Evolutionary conservation across 768 basidiomycete genomes (phyloP), one percentile per base, ranked within the genome.

Genomic region (Lactarius tabidus): DNA sequence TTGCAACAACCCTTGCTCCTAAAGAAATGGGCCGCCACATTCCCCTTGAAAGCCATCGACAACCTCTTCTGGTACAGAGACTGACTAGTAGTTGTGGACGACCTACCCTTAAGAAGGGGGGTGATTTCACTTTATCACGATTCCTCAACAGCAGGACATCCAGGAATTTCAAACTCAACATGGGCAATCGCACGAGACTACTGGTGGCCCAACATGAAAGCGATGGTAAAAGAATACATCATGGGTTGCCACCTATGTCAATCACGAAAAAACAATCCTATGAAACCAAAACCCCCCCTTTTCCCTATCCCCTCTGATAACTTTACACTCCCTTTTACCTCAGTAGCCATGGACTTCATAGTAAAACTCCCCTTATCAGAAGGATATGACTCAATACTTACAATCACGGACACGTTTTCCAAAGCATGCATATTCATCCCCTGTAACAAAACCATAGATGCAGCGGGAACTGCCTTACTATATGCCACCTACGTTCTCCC

Each of bases 11-110:
- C 18, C 1, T 1, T 43, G 1, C 18, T 43, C 1, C 0, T 8
- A 3, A 20, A 20, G 1, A 20, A 20, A 0, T 43, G 41, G 41
- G 1, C 41, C 0, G 6, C 15, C 1, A 43, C 20, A 0, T 17
- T 20, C 8, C 5, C 18, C 8, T 20, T 43, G 6, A 43, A 18
- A 1, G 0, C 1, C 0, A 1, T 3, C 5, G 41, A 20, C 0
- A 1, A 9, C 1, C 20, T 18, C 8, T 43, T 1, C 20, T 43
- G 41, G 41, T 20, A 17, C 1, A 2, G 20, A 1, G 8, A 43
- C 20, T 20, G 15, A n/a, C 8, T 43, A 0, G 18, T 43, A 1
- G 20, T 43, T 2, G 8, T 43, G 41, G 41, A 43, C 2, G 20
- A 43, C 41, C 5, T 7, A 18, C 4, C 5, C 6, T 8, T 43